A percentile compares a stretch with the other conserved stretches of the same genome.
Evolutionary conservation across 2,329 filamentous ascomycete species (phyloP).

Genomic region (Acarospora socialis): DNA sequence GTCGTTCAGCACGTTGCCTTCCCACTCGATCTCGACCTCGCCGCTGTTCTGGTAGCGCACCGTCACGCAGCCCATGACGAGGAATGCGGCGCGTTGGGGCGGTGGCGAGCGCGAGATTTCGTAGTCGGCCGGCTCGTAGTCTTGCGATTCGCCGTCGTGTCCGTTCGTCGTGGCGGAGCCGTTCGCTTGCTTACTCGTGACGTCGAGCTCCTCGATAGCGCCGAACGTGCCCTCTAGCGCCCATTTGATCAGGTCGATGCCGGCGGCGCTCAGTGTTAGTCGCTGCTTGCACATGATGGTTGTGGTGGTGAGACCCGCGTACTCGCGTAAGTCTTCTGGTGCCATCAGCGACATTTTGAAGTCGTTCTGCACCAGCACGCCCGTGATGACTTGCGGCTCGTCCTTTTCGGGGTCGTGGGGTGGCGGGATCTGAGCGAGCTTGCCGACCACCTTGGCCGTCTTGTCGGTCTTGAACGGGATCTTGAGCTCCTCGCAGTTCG

Average conservation of each 20-base stretch:
- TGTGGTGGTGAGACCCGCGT: conserved; percentile 90
- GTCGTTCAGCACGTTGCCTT: conserved; percentile 95
- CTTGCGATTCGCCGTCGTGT: conserved; percentile 21
- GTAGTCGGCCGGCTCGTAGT: conserved; percentile 30
- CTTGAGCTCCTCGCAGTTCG: conserved; percentile 86
- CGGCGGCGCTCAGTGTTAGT: conserved; percentile 73
- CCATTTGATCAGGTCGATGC: conserved; percentile 85
- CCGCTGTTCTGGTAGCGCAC: conserved; percentile 65
- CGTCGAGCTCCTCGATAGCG: conserved; percentile 47
- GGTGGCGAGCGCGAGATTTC: conserved; percentile 22
- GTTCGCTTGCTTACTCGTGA: conserved; percentile 17
- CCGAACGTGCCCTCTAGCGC: conserved; percentile 90
- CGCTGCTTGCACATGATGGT: conserved; percentile 88
- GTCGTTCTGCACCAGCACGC: conserved; percentile 91
- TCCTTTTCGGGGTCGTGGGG: conserved; percentile 37
- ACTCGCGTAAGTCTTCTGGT: conserved; percentile 87
- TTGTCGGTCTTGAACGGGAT: conserved; percentile 96
- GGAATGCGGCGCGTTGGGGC: conserved; percentile 34
- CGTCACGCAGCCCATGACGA: conserved; percentile 80
- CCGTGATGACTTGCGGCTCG: conserved; percentile 53
- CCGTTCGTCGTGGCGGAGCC: conserved; percentile 26
- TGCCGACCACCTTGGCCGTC: conserved; percentile 87
- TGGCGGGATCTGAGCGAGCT: conserved; percentile 68
- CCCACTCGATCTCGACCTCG: conserved; percentile 87
- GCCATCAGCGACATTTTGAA: conserved; percentile 97